phyloP scores from a whole-genome alignment of 306 rosid species.

The Datisca glomerata region DNA sequence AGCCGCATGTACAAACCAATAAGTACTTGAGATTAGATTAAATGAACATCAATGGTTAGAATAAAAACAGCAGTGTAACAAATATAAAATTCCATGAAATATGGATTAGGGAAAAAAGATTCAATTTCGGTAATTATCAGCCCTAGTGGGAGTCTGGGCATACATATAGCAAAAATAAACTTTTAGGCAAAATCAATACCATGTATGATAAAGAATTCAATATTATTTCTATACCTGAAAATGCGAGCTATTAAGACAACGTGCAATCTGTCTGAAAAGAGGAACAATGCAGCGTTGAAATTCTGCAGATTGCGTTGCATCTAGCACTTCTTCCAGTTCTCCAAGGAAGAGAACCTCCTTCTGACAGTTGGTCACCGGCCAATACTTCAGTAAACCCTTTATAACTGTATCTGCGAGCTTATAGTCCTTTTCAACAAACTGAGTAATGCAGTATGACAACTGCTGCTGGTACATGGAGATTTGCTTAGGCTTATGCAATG shows the following conservation, averaged over 20 bases:
- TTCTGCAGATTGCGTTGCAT: constrained; percentile 34
- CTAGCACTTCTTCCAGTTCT: constrained; percentile 54
- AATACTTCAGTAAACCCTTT: constrained; percentile 52
- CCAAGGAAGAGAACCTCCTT: constrained; percentile 67
- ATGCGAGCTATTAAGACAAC: constrained; percentile 62
- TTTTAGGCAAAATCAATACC: background rate
- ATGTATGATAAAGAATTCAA: background rate
- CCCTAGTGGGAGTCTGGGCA: no score
- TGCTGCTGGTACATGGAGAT: constrained; percentile 36
- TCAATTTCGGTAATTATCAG: no score
- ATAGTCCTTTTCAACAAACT: constrained; percentile 60
- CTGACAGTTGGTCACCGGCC: constrained; percentile 64
- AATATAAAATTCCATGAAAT: background rate
- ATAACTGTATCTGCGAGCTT: constrained; percentile 56
- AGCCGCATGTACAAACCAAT: no score
- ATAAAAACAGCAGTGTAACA: background rate
- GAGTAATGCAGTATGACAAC: constrained; percentile 46
- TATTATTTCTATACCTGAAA: constrained; percentile 39
- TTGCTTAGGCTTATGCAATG: constrained; percentile 52
- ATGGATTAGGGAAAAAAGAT: background rate
- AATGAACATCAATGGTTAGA: background rate
- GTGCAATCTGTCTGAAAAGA: constrained; percentile 50
- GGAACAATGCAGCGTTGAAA: constrained; percentile 33
- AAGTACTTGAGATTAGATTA: no score
- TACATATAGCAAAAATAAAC: no score